Base-by-base conservation (phyloP, 768 basidiomycete species). In the Stropharia rugosoannulata region DNA sequence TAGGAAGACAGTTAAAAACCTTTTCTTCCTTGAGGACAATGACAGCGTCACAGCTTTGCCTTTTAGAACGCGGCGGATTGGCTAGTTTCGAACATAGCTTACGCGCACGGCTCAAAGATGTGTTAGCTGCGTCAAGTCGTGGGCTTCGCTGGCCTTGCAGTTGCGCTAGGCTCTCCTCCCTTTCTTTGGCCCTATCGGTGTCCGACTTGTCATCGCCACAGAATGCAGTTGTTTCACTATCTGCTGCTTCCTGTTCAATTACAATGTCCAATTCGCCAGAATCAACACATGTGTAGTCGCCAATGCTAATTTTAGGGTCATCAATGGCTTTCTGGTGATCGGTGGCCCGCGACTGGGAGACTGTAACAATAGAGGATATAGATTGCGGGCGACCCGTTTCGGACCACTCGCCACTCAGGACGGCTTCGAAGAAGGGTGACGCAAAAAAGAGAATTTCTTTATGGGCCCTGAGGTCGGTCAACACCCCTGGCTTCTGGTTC, bases 361-460 rank as follows among this genome's bases (percentile, higher is more conserved):
- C 89, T 18, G 92, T 93, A 65, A 93, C 88, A 32, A 92, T 78
- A 47, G 90, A 92, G 22, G 87, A 90, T 78, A 89, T 84, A 54
- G 89, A 92, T 19, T 77, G 81, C 16, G 87, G 89, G 38, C 89
- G 80, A 35, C 86, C 89, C 5, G 88, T 95, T 73, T 96, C 94
- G 11, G 90, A 89, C 94, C 94, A 96, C 64, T 90, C 84, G 7
- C 94, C 94, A 62, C 91, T 91, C 45, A 96, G 75, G 8, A 93
- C 87, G 15, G 91, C 92, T 70, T 95, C 88, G 69, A 96, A 96
- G 78, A 96, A 96, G 0, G 94, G 92, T n/a, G 93, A 95, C 4
- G 93, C 89, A 66, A 94, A 96, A 71, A 87, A 89, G 5, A 96
- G 75, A 27, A 96, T 84, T 66, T 95, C 93, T 68, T 92, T 94